A percentile compares a stretch with the other conserved stretches of the same genome.
Evolutionary conservation across 2,329 filamentous ascomycete genomes (phyloP).

Genomic region (Diaporthe vaccinii): DNA sequence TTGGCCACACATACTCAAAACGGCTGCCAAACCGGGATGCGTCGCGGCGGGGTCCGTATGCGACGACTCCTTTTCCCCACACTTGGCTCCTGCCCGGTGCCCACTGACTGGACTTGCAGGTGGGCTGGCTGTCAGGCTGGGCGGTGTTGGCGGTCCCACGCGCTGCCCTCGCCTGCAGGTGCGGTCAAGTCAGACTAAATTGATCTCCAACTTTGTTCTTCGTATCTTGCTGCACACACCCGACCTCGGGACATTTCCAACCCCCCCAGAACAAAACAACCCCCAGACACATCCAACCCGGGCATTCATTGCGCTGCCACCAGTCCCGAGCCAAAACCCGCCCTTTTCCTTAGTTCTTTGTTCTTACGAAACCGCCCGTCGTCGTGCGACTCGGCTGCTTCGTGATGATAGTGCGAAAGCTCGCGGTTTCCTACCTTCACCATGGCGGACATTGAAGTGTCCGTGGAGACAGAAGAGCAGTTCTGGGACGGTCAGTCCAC

Average conservation of each 20-base stretch:
- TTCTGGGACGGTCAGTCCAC: conserved; percentile 83
- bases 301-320: background rate
- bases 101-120: background rate
- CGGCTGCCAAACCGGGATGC: conserved; percentile 31
- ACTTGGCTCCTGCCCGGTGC: conserved; percentile 1
- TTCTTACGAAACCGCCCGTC: background rate
- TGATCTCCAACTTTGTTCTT: conserved; percentile 30
- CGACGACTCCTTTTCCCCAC: conserved; percentile 33
- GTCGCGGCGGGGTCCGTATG: conserved; percentile 26
- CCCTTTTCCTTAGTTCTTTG: background rate
- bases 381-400: conserved; percentile 27
- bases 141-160: conserved; percentile 16
- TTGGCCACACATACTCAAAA: conserved; percentile 32
- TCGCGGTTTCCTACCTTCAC: conserved; percentile 43
- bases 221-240: conserved; percentile 7
- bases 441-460: conserved; percentile 76
- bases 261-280: conserved; percentile 1
- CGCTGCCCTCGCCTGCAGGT: conserved; percentile 21
- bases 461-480: conserved; percentile 83
- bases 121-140: conserved; percentile 7
- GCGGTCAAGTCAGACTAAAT: conserved; percentile 15
- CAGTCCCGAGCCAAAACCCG: background rate
- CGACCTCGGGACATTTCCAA: conserved; percentile 22
- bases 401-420: conserved; percentile 39
- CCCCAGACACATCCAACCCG: background rate